Base-by-base conservation (phyloP, 2,329 filamentous ascomycete species). In the Colletotrichum sansevieriae region DNA sequence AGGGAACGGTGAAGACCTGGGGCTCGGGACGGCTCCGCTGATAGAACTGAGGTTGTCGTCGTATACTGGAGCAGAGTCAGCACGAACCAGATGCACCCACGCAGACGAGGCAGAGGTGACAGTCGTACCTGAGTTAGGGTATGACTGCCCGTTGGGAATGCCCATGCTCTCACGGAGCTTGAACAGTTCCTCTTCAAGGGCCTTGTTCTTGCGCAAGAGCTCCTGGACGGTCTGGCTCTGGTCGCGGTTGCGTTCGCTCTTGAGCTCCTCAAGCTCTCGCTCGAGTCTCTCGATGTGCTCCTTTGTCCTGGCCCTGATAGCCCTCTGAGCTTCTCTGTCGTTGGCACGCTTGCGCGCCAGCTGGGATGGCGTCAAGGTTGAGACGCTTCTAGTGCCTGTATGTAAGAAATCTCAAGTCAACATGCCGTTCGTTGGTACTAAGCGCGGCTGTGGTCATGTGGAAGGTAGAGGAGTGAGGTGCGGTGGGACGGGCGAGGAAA, bases 281-380 rank as follows among this genome's bases (percentile, higher is more conserved):
- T 97, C 92, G 58, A 97, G 83, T 22, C 84, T 84, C 76, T 96
- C 93, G 74, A 97, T 97, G 78, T 94, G 92, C 75, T 92, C 89
- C 82, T 94, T 95, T 44, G 94, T 97, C 74, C 94, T 88, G 78
- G 94, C 92, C 57, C 94, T 87, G 71, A 97, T 97, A 47, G 92
- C 93, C 57, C 94, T 88, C 81, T 97, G 94, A 47, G 94, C 94
- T 80, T 97, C 93, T 70, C 94, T 89, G 78, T 97, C 94, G 82
- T 97, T 97, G 75, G 93, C 93, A 72, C 95, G 87, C 83, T 97
- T 98, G 79, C 94, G 92, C 35, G 92, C 93, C 68, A 97, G 87
- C 80, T 97, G 95, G 70, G 95, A 92, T 6, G 94, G 92, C 11
- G 93, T 97, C 76, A 97, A 85, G 75, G 92, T 95, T 71, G 94